Evolutionary conservation across 2,329 filamentous ascomycete genomes (phyloP).

Genomic region (Meredithiella fracta): DNA sequence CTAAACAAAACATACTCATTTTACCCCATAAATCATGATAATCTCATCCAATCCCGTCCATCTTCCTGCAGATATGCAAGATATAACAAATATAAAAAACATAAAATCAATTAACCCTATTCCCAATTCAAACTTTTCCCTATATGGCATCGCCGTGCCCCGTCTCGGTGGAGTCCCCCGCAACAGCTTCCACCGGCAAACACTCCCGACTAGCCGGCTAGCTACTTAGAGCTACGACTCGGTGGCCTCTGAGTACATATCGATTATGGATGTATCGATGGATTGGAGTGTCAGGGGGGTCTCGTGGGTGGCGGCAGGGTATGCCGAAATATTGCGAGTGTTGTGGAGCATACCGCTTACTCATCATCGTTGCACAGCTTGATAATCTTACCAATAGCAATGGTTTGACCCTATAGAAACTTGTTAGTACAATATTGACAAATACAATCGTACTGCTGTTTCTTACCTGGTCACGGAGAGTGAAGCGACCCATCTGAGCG

Average conservation of each 20-base stretch:
- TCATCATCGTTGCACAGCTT: constrained; percentile 47
- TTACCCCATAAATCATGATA: too few species aligned
- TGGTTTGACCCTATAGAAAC: constrained; percentile 75
- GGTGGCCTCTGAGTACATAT: too few species aligned
- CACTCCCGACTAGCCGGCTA: too few species aligned
- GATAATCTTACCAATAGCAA: constrained; percentile 98
- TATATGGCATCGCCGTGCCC: background rate
- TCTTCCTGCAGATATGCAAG: too few species aligned
- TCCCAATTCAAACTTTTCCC: background rate
- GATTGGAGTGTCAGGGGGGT: background rate
- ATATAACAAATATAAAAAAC: too few species aligned
- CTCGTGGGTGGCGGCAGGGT: background rate
- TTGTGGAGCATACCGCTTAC: constrained; percentile 16
- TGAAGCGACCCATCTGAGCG: constrained; percentile 82
- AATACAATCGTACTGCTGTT: too few species aligned
- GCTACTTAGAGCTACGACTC: too few species aligned
- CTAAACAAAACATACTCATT: too few species aligned
- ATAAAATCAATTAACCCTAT: too few species aligned
- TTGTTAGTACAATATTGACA: background rate
- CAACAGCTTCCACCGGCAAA: background rate
- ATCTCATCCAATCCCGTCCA: too few species aligned
- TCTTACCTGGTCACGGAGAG: constrained; percentile 67
- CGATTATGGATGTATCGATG: too few species aligned
- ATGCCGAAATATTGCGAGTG: background rate
- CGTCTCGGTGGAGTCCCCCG: background rate